Conservation (phyloP, 108 stramenopile genomes). For the Pseudonitzschia delicatissima region DNA sequence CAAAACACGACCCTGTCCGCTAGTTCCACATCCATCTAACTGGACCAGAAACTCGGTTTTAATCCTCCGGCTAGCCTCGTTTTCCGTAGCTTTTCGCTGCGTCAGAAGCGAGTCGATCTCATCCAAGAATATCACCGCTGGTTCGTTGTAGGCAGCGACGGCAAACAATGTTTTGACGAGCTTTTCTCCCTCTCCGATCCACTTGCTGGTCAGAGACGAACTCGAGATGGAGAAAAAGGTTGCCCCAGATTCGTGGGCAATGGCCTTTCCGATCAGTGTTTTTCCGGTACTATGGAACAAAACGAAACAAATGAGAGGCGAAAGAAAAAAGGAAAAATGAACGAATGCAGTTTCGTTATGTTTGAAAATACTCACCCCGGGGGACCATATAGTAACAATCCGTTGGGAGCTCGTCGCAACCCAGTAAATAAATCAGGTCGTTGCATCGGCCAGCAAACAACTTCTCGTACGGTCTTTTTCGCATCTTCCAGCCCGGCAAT, state of each 20-base stretch:
- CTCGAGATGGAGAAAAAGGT: constrained; percentile 98
- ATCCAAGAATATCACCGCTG: constrained; percentile 94
- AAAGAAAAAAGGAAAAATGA: neutral
- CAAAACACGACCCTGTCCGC: constrained; percentile 82
- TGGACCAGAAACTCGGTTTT: constrained; percentile 95
- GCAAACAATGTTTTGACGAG: constrained; percentile 96
- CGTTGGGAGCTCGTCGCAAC: constrained; percentile 82
- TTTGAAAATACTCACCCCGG: constrained; percentile 41
- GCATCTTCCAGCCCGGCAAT: constrained; percentile 87
- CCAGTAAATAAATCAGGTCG: constrained; percentile 94
- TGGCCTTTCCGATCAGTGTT: constrained; percentile 98
- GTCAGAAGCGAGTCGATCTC: constrained; percentile 95
- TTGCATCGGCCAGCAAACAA: constrained; percentile 91
- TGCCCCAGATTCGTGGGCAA: constrained; percentile 94
- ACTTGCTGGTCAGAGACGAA: constrained; percentile 97
- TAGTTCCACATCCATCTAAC: constrained; percentile 88
- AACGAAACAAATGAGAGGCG: neutral
- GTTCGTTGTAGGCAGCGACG: constrained; percentile 89
- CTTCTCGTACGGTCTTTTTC: constrained; percentile 83
- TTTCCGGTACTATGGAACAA: constrained; percentile 58
- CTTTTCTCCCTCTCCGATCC: constrained; percentile 99
- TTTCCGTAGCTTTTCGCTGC: constrained; percentile 87
- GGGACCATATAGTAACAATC: constrained; percentile 80
- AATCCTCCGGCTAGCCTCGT: constrained; percentile 92
- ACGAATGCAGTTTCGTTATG: neutral